A percentile compares a stretch with the other conserved stretches of the same genome.
These are phyloP conservation scores for Phialophora expanda DNA, from an alignment of 2,329 filamentous ascomycete genomes.

Conservation along the genomic window DNA sequence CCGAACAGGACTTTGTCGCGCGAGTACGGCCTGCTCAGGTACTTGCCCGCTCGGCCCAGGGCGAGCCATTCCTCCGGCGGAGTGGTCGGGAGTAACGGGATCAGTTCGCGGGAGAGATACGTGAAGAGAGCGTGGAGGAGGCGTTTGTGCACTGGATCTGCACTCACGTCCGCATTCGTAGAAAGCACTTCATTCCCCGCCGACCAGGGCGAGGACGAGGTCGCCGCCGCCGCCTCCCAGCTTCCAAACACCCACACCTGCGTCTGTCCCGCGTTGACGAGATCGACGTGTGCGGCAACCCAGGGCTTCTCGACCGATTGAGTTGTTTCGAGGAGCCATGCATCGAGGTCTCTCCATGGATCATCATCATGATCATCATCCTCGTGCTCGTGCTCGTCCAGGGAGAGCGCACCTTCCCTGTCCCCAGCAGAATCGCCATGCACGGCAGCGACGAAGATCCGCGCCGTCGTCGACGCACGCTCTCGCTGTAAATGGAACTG, in stretches of 20 bases:
- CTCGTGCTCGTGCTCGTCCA: not conserved
- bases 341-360: not conserved
- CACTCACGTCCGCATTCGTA: not conserved
- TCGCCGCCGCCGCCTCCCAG: conserved; percentile 41
- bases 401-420: not conserved
- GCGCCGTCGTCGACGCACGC: conserved; percentile 42
- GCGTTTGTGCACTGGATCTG: conserved; percentile 7
- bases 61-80: conserved; percentile 33
- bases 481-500: conserved; percentile 45
- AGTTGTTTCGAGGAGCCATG: not conserved
- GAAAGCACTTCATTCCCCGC: not conserved
- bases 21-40: conserved; percentile 36
- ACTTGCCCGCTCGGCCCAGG: conserved; percentile 35
- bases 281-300: conserved; percentile 50
- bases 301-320: conserved; percentile 37
- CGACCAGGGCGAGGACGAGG: no score
- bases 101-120: conserved; percentile 26
- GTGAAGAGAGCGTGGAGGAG: conserved; percentile 31
- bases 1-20: conserved; percentile 45
- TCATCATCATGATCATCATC: not conserved
- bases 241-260: conserved; percentile 51
- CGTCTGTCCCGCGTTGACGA: conserved; percentile 48
- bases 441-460: conserved; percentile 28
- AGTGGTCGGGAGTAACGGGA: conserved; percentile 24
- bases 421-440: not conserved